phyloP scores from a whole-genome alignment of 352 stramenopile genomes.

The Pythium chondricola region DNA sequence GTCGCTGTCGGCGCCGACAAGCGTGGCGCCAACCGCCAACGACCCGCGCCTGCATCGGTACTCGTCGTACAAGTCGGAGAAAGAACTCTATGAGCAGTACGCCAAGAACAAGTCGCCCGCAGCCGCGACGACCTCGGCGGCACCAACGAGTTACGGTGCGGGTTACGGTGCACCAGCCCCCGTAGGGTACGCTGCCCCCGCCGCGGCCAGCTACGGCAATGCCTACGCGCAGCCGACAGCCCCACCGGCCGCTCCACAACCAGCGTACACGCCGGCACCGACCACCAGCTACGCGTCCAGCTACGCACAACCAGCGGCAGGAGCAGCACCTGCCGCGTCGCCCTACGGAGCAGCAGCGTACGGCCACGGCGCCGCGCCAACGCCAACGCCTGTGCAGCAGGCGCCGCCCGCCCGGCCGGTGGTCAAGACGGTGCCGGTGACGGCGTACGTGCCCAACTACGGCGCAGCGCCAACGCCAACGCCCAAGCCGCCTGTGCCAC shows the following conservation, averaged over 20 bases:
- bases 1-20: conserved; percentile 25
- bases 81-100: conserved; percentile 78
- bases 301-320: background rate
- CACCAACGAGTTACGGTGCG: conserved; percentile 8
- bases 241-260: background rate
- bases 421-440: conserved; percentile 25
- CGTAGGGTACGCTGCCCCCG: conserved; percentile 5
- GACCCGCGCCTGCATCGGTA: conserved; percentile 71
- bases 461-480: conserved; percentile 23
- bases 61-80: conserved; percentile 72
- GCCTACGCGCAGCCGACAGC: background rate
- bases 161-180: conserved; percentile 4
- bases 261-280: background rate
- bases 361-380: conserved; percentile 7
- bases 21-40: conserved; percentile 15
- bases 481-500: conserved; percentile 45
- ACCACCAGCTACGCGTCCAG: background rate
- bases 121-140: background rate
- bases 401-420: conserved; percentile 3
- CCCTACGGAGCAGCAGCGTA: conserved; percentile 3
- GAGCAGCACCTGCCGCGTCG: background rate
- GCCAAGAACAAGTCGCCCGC: conserved; percentile 27
- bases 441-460: conserved; percentile 17
- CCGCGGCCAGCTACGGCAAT: conserved; percentile 4
- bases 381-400: conserved; percentile 9